Evolutionary conservation across 2,329 filamentous ascomycete species (phyloP), one percentile per base, ranked within the genome.

Genomic region (Stachybotrys chartarum): DNA sequence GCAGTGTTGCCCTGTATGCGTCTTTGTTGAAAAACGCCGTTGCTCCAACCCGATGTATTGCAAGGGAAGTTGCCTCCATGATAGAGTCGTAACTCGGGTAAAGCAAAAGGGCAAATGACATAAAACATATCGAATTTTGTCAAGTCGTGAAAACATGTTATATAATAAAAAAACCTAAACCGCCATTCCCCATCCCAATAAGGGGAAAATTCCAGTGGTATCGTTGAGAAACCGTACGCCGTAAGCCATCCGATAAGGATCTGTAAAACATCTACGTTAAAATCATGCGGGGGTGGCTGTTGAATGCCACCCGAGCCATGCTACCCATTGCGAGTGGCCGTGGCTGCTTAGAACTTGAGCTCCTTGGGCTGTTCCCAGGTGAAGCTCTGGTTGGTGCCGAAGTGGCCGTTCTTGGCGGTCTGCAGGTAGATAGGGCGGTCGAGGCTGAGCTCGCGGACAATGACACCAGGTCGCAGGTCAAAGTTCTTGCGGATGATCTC

Each of bases 401-500:
- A 99, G 85, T 99, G 94, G 68, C 94, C 94, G 80, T 97, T 97
- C 90, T 97, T 97, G 78, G 94, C 94, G 57, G 94, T 99, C 82
- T 93, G 84, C 84, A 86, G 86, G 87, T 99, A 99, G 82, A 97
- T 97, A 72, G 94, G 94, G 78, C 91, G 91, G 76, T 86, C 88
- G 63, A 99, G 84, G 79, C 94, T 88, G 63, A 99, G 88, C 80
- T 97, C 92, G 81, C 91, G 91, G 78, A 97, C 94, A 69, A 99
- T 97, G 75, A 97, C 91, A 86, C 94, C 94, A 56, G 94, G 94
- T 70, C 94, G 87, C 75, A 99, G 85, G 79, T 99, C 92, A 72
- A 99, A 99, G 88, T 99, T 97, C 72, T 87, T 82, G 69, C 84
- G 83, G 79, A 99, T 92, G 76, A 99, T 97, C 74, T 91, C 77